Evolutionary conservation across 1,139 yeast species (phyloP).

Genomic region (Candida pseudoviswanathii): DNA sequence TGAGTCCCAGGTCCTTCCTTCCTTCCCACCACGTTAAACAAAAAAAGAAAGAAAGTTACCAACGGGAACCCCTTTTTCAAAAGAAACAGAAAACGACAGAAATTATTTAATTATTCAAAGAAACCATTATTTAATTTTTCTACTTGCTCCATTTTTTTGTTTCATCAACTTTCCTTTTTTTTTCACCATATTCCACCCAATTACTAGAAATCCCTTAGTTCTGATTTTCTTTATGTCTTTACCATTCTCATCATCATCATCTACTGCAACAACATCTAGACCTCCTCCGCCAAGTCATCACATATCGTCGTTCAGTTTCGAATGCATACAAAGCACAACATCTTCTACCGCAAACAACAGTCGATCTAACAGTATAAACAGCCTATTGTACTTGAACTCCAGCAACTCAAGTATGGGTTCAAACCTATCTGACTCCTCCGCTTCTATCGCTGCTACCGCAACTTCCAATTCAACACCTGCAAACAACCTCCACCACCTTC

Average conservation of each 20-base stretch:
- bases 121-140: not conserved
- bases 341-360: not conserved
- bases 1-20: too few relatives aligned
- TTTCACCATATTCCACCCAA: not conserved
- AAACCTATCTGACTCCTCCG: not conserved
- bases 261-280: not conserved
- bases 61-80: constrained; percentile 1
- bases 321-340: constrained; percentile 1
- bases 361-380: constrained; percentile 4
- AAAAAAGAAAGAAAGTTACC: not conserved
- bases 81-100: not conserved
- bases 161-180: not conserved
- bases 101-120: not conserved
- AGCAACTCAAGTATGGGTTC: constrained; percentile 6
- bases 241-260: constrained; percentile 1
- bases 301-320: constrained; percentile 3
- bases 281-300: not conserved
- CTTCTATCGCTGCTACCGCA: constrained; percentile 2
- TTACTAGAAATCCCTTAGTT: too few relatives aligned
- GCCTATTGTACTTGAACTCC: constrained; percentile 2
- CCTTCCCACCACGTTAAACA: too few relatives aligned
- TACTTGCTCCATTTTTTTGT: not conserved
- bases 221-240: constrained; percentile 1
- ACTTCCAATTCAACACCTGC: constrained; percentile 1
- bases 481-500: not conserved